A percentile compares a stretch with the other conserved stretches of the same genome.
phyloP scores from a whole-genome alignment of 2,329 filamentous ascomycete species.

The Arachnomyces sp. region DNA sequence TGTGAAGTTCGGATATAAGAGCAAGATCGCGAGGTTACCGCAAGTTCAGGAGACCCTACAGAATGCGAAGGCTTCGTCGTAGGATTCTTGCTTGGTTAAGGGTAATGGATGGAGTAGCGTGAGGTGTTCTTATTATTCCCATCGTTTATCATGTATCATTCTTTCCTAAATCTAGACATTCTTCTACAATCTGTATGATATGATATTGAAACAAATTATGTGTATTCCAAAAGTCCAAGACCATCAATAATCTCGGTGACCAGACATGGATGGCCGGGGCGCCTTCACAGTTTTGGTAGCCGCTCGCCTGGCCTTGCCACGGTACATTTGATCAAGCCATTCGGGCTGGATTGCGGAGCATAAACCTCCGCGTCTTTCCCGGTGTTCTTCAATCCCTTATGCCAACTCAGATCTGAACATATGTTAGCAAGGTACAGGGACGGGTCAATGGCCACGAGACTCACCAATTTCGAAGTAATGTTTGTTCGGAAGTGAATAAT shows the following conservation, averaged over 20 bases:
- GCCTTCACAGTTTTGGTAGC: no score
- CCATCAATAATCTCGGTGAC: constrained; percentile 1
- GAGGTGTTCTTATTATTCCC: constrained; percentile 1
- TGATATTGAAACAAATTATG: constrained; percentile 7
- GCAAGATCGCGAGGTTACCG: constrained; percentile 26
- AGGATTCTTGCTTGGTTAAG: no score
- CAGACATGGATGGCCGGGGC: constrained; percentile 4
- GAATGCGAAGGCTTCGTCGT: constrained; percentile 21
- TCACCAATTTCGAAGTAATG: constrained; percentile 88
- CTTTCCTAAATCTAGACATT: constrained; percentile 1
- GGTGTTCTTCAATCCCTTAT: constrained; percentile 90
- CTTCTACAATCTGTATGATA: no score
- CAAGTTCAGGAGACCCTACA: constrained; percentile 31
- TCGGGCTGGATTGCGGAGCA: constrained; percentile 83
- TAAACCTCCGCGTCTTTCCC: constrained; percentile 94
- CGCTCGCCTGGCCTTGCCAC: constrained; percentile 42
- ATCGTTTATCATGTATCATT: constrained; percentile 5
- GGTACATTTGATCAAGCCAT: constrained; percentile 91
- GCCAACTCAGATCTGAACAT: constrained; percentile 77
- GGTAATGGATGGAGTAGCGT: background rate
- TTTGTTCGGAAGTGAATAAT: constrained; percentile 90
- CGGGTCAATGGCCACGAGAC: constrained; percentile 15
- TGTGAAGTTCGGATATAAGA: constrained; percentile 58
- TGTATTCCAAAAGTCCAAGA: constrained; percentile 1
- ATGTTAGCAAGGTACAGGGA: constrained; percentile 8